Percentiles rank a stretch among this genome's conserved stretches.
Evolutionary conservation across 2,329 filamentous ascomycete genomes (phyloP).

Genomic region (Fusarium sp.): DNA sequence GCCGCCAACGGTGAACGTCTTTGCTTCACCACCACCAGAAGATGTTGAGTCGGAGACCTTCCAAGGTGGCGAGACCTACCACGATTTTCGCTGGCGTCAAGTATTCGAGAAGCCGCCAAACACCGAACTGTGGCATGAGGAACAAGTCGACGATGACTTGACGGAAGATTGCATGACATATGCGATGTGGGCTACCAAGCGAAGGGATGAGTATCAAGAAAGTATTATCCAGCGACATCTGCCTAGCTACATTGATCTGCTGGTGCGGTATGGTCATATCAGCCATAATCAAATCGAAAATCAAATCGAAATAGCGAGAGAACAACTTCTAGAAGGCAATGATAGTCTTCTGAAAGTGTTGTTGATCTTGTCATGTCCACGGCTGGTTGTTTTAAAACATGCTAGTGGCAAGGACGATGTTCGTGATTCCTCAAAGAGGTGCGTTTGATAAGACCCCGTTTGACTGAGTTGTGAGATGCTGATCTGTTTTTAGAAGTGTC

Average conservation of each 20-base stretch:
- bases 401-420: not conserved
- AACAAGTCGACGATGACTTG: not conserved
- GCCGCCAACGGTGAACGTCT: not conserved
- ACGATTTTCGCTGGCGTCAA: not conserved
- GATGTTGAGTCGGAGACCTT: not conserved
- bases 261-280: not conserved
- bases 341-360: not conserved
- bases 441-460: too few species aligned
- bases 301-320: too few species aligned
- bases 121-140: not conserved
- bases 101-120: not conserved
- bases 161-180: not conserved
- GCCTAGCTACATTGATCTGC: not conserved
- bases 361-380: not conserved
- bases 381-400: not conserved
- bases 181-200: not conserved
- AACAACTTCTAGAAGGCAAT: not conserved
- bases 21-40: not conserved
- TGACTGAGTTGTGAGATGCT: fast-evolving
- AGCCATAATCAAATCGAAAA: not conserved
- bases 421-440: too few species aligned
- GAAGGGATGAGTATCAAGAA: not conserved
- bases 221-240: not conserved
- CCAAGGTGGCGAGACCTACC: not conserved
- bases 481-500: not conserved